These are phyloP conservation scores for Wickerhamiella azyma DNA, from an alignment of 805 yeast genomes.

Conservation along the genomic window DNA sequence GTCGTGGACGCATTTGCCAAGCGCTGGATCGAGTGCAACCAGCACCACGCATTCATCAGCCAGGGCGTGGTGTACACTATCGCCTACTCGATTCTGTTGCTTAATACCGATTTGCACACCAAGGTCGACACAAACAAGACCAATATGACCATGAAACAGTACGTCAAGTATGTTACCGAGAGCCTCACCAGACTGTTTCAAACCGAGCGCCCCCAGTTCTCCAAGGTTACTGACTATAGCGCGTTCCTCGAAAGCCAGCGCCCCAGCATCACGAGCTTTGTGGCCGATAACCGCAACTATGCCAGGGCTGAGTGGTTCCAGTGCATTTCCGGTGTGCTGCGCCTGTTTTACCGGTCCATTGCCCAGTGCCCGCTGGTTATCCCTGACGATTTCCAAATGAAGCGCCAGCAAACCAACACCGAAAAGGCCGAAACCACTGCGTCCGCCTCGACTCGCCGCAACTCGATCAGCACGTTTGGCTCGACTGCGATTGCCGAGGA, in stretches of 20 bases:
- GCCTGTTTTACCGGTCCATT: conserved; percentile 8
- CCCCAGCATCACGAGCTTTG: conserved; percentile 11
- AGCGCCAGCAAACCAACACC: background rate
- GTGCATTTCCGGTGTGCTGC: conserved; percentile 8
- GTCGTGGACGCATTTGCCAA: conserved; percentile 54
- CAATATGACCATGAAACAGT: conserved; percentile 31
- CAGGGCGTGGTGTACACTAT: conserved; percentile 52
- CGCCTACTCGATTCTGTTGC: conserved; percentile 53
- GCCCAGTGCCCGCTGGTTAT: conserved; percentile 8
- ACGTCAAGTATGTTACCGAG: conserved; percentile 36
- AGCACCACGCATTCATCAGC: conserved; percentile 36
- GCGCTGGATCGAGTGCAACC: conserved; percentile 42
- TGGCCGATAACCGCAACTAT: conserved; percentile 12
- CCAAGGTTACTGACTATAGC: conserved; percentile 10
- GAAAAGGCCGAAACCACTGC: background rate
- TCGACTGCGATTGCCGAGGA: conserved; percentile 9
- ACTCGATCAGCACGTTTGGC: conserved; percentile 7
- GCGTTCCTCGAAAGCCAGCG: conserved; percentile 13
- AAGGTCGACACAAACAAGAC: conserved; percentile 26
- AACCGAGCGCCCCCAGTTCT: conserved; percentile 4
- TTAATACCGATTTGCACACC: conserved; percentile 68
- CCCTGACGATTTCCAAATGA: conserved; percentile 8
- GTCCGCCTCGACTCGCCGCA: conserved; percentile 21
- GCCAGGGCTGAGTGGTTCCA: conserved; percentile 9
- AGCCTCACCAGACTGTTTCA: conserved; percentile 29